Base-by-base conservation (phyloP, 2,329 filamentous ascomycete species). In the Phaeophleospora eucalypticola region DNA sequence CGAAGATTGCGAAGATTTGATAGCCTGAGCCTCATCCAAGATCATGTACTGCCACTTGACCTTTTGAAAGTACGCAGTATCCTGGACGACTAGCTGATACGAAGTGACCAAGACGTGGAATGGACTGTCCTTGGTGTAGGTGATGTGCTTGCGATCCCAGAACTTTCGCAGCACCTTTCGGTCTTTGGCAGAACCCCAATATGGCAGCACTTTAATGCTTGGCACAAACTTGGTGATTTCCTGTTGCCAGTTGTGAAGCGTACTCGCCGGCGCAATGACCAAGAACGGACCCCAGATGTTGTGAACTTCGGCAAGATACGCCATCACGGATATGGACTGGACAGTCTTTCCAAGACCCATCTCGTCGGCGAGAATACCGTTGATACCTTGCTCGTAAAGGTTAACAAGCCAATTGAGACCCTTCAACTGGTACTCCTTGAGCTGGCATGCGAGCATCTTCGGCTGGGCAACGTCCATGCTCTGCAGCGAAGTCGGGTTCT, bases 21-120 rank as follows among this genome's bases (percentile, higher is more conserved):
- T 97, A 57, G 93, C 93, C 66, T 98, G 93, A 1, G 93, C 93
- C 70, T 98, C 93, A 60, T 98, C 93, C 34, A 98, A 80, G 68
- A 98, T 96, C 93, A 98, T 98, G 74, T 98, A 97, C 71, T 97
- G 93, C 93, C 93, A 98, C 60, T 87, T 87, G 78, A 98, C 93
- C 76, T 97, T 97, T 71, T 96, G 91, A 74, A 98, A 97, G 69
- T 98, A 98, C 50, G 89, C 84, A 1, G 94, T 88, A 66, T 98
- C 93, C 19, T 90, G 87, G 16, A 98, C 93, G 19, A 98, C 93
- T 32, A 98, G 78, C 69, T 98, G 93, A 67, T 98, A 98, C 0
- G 91, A 97, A 0, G 93, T 98, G 39, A 98, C 84, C 42, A 96
- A 81, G 43, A 98, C 90, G 65, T 98, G 93, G 74, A 98, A 97